Base-by-base conservation (phyloP, 164 flowering plant genomes). In the Warburgia ugandensis region DNA sequence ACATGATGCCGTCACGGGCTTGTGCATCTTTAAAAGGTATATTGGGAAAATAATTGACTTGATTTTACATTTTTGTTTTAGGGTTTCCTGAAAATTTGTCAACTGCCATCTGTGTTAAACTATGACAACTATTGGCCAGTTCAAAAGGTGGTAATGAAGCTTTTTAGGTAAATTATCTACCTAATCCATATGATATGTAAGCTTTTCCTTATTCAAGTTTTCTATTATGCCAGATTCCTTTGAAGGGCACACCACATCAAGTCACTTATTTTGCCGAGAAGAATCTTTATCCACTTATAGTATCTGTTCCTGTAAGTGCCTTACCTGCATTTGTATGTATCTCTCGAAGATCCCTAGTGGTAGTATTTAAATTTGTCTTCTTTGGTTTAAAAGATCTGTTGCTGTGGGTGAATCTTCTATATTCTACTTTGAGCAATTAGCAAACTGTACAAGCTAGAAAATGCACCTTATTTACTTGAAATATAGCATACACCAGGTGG, bases 41-140 rank as follows among this genome's bases (percentile, higher is more conserved):
- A 27, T 9, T 1, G 2, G 21, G 7, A 38, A 11, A 35, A 20
- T n/a, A 22, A 43, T 27, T 44, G 12, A 29, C 36, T 40, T 54
- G 46, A 23, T 9, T 13, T 20, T 31, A 3, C 1, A 35, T n/a
- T 38, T 54, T 29, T 23, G 43, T 57, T 55, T n/a, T 50, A 94
- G 97, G 99, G 99, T 25, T 66, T 83, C 54, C 63, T 94, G 54
- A 94, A 89, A 76, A 94, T 94, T 55, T 89, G 97, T 69, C 99
- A 89, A 59, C 69, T 94, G 46, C 97, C 97, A 33, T 69, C 92
- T 57, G 63, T 50, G 59, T 66, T 69, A 58, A 82, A 50, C 54
- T 94, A 84, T 55, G 99, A 94, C 65, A 94, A 89, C 65, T 73
- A 84, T 68, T 94, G 99, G 99, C 97, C 99, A 30, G 97, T 89